Conservation (phyloP, 2,329 filamentous ascomycete species). For the Colletotrichum orbiculare region DNA sequence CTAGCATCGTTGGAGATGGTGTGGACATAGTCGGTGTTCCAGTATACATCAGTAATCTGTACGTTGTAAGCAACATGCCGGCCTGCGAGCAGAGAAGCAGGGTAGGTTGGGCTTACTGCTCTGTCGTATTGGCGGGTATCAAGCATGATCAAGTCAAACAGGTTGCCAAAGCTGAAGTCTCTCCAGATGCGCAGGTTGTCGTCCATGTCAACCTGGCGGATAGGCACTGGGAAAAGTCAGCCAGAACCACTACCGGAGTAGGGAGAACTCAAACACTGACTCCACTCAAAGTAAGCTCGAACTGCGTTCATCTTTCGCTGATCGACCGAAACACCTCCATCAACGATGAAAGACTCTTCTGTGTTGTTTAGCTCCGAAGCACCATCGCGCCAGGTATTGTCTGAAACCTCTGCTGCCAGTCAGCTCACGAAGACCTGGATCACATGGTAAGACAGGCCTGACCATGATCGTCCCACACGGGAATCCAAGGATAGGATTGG, state of each 20-base stretch:
- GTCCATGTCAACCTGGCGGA: conserved; percentile 71
- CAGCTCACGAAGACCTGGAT: not conserved
- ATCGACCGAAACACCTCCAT: conserved; percentile 73
- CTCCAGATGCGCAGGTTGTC: conserved; percentile 78
- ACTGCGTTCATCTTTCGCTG: conserved; percentile 80
- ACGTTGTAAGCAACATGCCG: not conserved
- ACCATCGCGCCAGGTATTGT: conserved; percentile 75
- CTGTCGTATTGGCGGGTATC: conserved; percentile 78
- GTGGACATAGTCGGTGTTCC: conserved; percentile 72
- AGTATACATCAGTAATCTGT: conserved; percentile 52
- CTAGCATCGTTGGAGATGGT: conserved; percentile 73
- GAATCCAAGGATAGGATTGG: conserved; percentile 56
- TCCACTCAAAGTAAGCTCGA: conserved; percentile 75
- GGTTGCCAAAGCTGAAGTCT: conserved; percentile 71
- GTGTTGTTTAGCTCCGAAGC: conserved; percentile 72
- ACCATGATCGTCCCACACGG: conserved; percentile 62
- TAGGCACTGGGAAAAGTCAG: conserved; percentile 20
- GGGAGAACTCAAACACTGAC: conserved; percentile 18
- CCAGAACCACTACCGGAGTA: no score
- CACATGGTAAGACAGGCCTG: conserved; percentile 48
- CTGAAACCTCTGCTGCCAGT: conserved; percentile 58
- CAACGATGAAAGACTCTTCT: conserved; percentile 70
- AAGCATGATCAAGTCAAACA: conserved; percentile 75
- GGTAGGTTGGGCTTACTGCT: conserved; percentile 7
- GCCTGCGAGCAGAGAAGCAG: not conserved